Conservation (phyloP, 192 early-diverging fungal species). For the Radiomyces spectabilis region DNA sequence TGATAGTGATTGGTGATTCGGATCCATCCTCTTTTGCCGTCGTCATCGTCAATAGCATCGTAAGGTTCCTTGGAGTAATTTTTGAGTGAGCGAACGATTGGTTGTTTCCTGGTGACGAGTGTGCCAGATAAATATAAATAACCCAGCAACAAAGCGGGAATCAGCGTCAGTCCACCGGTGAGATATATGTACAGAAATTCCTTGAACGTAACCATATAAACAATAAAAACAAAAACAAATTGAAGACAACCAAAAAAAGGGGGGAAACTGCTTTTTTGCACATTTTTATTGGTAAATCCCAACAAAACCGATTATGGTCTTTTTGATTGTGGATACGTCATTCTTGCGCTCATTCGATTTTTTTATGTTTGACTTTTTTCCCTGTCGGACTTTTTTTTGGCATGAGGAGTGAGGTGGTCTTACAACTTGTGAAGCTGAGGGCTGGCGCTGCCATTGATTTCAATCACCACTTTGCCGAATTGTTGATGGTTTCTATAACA, state of each 20-base stretch:
- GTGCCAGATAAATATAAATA: background rate
- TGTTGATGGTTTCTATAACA: conserved; percentile 20
- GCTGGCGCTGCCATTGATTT: background rate
- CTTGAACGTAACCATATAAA: background rate
- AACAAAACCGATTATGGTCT: no score
- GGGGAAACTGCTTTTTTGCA: background rate
- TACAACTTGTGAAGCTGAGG: background rate
- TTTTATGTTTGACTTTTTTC: no score
- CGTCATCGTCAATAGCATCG: background rate
- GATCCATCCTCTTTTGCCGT: conserved; percentile 2
- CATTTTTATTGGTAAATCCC: no score
- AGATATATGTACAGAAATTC: background rate
- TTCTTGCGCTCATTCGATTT: no score
- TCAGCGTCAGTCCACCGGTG: background rate
- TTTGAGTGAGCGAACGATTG: no score
- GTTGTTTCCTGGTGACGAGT: background rate
- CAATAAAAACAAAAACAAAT: conserved; percentile 3
- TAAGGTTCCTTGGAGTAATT: background rate
- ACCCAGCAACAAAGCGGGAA: background rate
- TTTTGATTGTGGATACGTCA: no score
- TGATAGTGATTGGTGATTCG: background rate
- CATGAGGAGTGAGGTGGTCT: no score
- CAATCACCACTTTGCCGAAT: conserved; percentile 32
- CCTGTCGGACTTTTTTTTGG: no score
- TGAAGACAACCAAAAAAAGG: background rate